A percentile compares a stretch with the other conserved stretches of the same genome.
phyloP scores from a whole-genome alignment of 768 basidiomycete genomes.

The Neoboletus brunneissimus region DNA sequence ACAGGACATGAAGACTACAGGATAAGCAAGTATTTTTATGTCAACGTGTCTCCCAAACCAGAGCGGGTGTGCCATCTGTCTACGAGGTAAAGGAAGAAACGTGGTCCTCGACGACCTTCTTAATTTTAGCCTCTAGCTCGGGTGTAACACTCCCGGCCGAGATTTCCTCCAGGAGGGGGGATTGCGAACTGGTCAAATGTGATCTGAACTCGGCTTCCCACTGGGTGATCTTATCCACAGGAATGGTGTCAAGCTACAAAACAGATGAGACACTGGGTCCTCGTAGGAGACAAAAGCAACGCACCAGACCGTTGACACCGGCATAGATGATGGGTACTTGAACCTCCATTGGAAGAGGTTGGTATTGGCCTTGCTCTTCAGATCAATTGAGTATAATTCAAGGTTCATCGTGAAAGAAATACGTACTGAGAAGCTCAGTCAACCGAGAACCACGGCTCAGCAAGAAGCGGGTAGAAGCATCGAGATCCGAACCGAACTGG shows the following conservation, averaged over 20 bases:
- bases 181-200: conserved; percentile 75
- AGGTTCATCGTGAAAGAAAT: neutral
- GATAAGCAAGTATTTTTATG: conserved; percentile 19
- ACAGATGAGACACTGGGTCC: neutral
- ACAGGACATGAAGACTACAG: conserved; percentile 19
- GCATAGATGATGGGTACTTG: conserved; percentile 99
- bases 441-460: conserved; percentile 97
- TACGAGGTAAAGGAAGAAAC: conserved; percentile 76
- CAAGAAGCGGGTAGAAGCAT: conserved; percentile 98
- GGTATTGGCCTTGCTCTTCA: conserved; percentile 96
- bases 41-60: conserved; percentile 17
- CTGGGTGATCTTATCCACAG: conserved; percentile 89
- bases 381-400: conserved; percentile 11
- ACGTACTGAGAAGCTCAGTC: conserved; percentile 88
- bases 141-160: conserved; percentile 78
- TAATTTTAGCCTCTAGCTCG: conserved; percentile 91
- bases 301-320: conserved; percentile 96
- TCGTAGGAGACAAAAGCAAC: conserved; percentile 28
- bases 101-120: conserved; percentile 90
- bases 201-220: conserved; percentile 94
- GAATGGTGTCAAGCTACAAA: conserved; percentile 83
- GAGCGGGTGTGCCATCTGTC: conserved; percentile 16
- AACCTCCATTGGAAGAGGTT: conserved; percentile 89
- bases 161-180: conserved; percentile 79
- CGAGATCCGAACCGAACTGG: conserved; percentile 99